phyloP scores from a whole-genome alignment of 2,329 filamentous ascomycete species.

The Elsinoe perseae region DNA sequence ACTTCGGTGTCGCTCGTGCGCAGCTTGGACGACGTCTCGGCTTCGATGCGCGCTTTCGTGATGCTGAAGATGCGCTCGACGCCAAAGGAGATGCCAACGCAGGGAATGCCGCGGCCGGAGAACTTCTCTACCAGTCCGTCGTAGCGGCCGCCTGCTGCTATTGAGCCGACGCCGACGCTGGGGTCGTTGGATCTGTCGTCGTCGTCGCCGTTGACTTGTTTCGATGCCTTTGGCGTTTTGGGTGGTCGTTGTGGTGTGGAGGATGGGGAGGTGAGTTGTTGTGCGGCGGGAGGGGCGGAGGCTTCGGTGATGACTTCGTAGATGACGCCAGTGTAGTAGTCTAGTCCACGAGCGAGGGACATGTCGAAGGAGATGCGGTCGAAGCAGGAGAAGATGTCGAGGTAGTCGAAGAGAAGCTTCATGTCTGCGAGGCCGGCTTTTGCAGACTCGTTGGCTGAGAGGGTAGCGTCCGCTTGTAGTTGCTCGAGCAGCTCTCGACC shows the following conservation, averaged over 20 bases:
- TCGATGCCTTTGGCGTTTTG: slow-evolving; percentile 45
- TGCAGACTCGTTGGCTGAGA: slow-evolving; percentile 65
- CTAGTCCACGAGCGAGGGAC: slow-evolving; percentile 80
- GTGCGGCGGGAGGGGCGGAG: slow-evolving; percentile 50
- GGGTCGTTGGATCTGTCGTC: slow-evolving; percentile 71
- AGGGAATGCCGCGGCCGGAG: slow-evolving; percentile 81
- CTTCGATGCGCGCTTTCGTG: slow-evolving; percentile 66
- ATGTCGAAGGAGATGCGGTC: slow-evolving; percentile 81
- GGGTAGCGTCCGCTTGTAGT: slow-evolving; percentile 57
- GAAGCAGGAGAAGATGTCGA: slow-evolving; percentile 66
- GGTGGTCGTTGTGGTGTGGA: slow-evolving; percentile 46
- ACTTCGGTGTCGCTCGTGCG: slow-evolving; percentile 75
- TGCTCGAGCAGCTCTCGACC: slow-evolving; percentile 64
- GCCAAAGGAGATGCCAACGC: slow-evolving; percentile 85
- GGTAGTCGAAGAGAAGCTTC: slow-evolving; percentile 70
- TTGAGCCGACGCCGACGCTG: slow-evolving; percentile 75
- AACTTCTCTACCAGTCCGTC: slow-evolving; percentile 95
- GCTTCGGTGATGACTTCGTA: slow-evolving; percentile 83
- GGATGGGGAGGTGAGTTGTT: slow-evolving; percentile 64
- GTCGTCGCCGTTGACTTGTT: slow-evolving; percentile 46
- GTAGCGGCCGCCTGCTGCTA: slow-evolving; percentile 84
- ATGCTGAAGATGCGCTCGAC: slow-evolving; percentile 94
- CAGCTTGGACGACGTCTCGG: slow-evolving; percentile 50
- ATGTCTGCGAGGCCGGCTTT: slow-evolving; percentile 76
- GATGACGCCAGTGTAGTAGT: slow-evolving; percentile 86